phyloP scores from a whole-genome alignment of 2,329 filamentous ascomycete species.

The Talaromyces atroroseus region DNA sequence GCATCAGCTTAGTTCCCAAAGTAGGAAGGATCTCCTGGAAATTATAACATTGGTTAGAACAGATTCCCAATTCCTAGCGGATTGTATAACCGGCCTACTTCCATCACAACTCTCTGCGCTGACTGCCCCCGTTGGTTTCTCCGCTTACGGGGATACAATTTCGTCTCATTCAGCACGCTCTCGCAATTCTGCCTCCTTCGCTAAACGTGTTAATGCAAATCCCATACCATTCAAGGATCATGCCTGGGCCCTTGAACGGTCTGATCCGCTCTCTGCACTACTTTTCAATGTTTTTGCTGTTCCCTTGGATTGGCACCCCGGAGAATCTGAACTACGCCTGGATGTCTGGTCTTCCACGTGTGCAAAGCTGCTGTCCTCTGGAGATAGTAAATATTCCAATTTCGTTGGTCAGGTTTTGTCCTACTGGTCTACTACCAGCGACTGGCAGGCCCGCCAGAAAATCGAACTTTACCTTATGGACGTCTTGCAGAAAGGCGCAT shows the following conservation, averaged over 20 bases:
- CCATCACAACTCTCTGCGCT: constrained; percentile 71
- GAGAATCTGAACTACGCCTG: constrained; percentile 71
- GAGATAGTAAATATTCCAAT: constrained; percentile 69
- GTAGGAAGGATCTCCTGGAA: constrained; percentile 68
- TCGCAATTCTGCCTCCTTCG: constrained; percentile 45
- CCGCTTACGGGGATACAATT: constrained; percentile 79
- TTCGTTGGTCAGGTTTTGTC: constrained; percentile 81
- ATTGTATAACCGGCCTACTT: constrained; percentile 69
- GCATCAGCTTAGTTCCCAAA: constrained; percentile 67
- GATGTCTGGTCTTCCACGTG: constrained; percentile 86
- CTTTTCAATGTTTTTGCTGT: constrained; percentile 87
- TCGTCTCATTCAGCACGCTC: constrained; percentile 55
- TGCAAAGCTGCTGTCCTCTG: constrained; percentile 72
- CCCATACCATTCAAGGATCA: constrained; percentile 67
- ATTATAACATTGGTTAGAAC: constrained; percentile 79
- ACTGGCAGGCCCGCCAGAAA: constrained; percentile 84
- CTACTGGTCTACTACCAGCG: constrained; percentile 77
- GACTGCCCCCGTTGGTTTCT: constrained; percentile 68
- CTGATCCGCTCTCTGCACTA: constrained; percentile 77
- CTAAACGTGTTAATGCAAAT: constrained; percentile 43
- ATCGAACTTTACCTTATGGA: constrained; percentile 95
- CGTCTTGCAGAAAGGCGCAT: constrained; percentile 85
- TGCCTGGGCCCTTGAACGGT: constrained; percentile 80
- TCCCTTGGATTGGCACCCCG: constrained; percentile 72
- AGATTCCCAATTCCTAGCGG: constrained; percentile 81